Evolutionary conservation across 2,329 filamentous ascomycete genomes (phyloP).

Genomic region (Tolypocladium inflatum): DNA sequence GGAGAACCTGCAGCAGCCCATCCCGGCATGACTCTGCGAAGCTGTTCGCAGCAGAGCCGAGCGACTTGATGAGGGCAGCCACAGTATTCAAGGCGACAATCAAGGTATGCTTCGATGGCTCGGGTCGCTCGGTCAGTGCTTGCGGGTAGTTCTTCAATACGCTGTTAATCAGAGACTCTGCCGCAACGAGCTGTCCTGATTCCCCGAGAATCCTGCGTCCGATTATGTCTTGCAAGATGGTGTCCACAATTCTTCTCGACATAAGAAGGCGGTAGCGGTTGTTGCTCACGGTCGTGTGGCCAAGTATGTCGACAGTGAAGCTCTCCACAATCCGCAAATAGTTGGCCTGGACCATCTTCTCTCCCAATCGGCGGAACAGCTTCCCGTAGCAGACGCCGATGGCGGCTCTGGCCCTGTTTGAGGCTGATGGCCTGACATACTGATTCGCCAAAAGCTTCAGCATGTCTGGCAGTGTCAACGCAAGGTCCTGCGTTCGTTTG

Average conservation of each 20-base stretch:
- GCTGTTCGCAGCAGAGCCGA: constrained; percentile 72
- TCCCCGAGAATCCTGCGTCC: constrained; percentile 78
- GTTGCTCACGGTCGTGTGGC: constrained; percentile 63
- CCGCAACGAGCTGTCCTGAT: constrained; percentile 75
- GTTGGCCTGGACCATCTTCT: constrained; percentile 71
- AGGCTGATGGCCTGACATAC: constrained; percentile 69
- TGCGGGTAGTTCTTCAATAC: constrained; percentile 93
- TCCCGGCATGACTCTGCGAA: constrained; percentile 82
- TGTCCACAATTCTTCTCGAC: constrained; percentile 74
- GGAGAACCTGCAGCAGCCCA: constrained; percentile 77
- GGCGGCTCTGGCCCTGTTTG: constrained; percentile 71
- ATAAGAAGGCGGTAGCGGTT: constrained; percentile 84
- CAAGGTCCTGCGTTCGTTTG: constrained; percentile 63
- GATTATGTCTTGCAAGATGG: constrained; percentile 75
- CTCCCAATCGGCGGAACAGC: constrained; percentile 68
- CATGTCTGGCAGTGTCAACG: constrained; percentile 68
- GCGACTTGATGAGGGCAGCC: constrained; percentile 63
- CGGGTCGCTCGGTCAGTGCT: constrained; percentile 72
- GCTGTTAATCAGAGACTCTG: constrained; percentile 73
- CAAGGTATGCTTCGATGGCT: constrained; percentile 80
- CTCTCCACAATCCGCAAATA: constrained; percentile 77
- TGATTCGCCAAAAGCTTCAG: constrained; percentile 70
- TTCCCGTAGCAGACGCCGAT: constrained; percentile 82
- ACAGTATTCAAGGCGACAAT: constrained; percentile 72
- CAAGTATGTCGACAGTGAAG: constrained; percentile 70